These are phyloP conservation scores for Lodderomyces metapsilosis DNA, from an alignment of 1,139 yeast species.

Conservation along the genomic window DNA sequence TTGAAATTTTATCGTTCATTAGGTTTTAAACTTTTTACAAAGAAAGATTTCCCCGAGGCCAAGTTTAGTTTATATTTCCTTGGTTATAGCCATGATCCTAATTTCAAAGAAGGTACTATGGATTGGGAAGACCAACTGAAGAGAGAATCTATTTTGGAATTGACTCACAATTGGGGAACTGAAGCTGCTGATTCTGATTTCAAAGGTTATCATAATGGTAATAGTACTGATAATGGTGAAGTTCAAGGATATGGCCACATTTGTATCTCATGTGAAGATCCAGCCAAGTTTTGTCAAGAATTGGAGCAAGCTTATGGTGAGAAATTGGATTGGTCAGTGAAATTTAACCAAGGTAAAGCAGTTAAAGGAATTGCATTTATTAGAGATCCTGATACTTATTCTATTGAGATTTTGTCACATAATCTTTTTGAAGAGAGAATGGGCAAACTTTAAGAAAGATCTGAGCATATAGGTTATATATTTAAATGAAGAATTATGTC, in stretches of 20 bases:
- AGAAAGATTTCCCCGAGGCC: slow-evolving; percentile 59
- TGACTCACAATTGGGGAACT: slow-evolving; percentile 95
- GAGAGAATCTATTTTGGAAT: slow-evolving; percentile 73
- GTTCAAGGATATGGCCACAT: slow-evolving; percentile 87
- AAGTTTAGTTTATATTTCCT: slow-evolving; percentile 83
- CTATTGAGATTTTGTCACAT: slow-evolving; percentile 61
- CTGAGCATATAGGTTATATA: too few relatives aligned
- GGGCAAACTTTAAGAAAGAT: slow-evolving; percentile 1
- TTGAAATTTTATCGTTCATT: slow-evolving; percentile 74
- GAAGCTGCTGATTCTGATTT: slow-evolving; percentile 68
- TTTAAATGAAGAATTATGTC: too few relatives aligned
- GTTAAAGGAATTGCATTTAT: slow-evolving; percentile 65
- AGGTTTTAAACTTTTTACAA: slow-evolving; percentile 73
- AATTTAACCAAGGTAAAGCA: slow-evolving; percentile 57
- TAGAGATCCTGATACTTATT: slow-evolving; percentile 91
- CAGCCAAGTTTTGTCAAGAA: slow-evolving; percentile 53
- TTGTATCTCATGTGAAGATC: slow-evolving; percentile 70
- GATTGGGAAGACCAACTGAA: slow-evolving; percentile 29
- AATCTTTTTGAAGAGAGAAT: slow-evolving; percentile 16
- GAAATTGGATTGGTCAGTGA: slow-evolving; percentile 37
- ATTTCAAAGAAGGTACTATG: slow-evolving; percentile 36
- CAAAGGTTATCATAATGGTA: slow-evolving; percentile 79
- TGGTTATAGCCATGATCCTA: slow-evolving; percentile 55
- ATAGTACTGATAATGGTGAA: slow-evolving; percentile 51
- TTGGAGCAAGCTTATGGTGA: slow-evolving; percentile 43